Base-by-base conservation (phyloP, 108 stramenopile species). In the Skeletonema grethae region DNA sequence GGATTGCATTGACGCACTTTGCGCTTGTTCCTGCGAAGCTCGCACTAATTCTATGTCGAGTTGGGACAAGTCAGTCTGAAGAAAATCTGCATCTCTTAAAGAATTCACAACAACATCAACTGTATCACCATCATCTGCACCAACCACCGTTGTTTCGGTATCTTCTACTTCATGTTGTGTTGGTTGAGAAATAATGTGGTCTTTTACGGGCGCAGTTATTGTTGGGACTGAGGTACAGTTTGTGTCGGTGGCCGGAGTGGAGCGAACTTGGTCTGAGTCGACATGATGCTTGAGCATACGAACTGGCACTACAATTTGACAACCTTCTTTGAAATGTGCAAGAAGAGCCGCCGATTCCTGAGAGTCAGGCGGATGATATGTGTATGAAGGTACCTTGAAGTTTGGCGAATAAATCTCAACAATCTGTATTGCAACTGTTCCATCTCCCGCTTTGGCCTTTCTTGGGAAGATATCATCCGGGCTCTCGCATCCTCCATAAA, bases 221-320 rank as follows among this genome's bases (percentile, higher is more conserved):
- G 1, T 45, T 16, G 45, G n/a, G 2, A 2, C 45, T n/a, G n/a
- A n/a, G 7, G n/a, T 15, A 7, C 5, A 35, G 7, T 7, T 39
- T 31, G 31, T 31, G 31, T 31, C 31, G 43, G 4, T 13, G 18
- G 32, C 5, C 22, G 63, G 55, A 18, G 31, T 38, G 2, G 28
- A 29, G n/a, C 60, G 34, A 0, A 73, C 24, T 32, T 55, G 25
- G 38, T 63, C 25, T 28, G 61, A 76, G 22, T 43, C 9, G 34
- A 70, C 25, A 18, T 77, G 76, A 7, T 77, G 55, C 64, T 77
- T 77, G 18, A 77, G 31, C 70, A 77, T 77, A 24, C 9, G 15
- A 34, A 72, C n/a, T 28, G 76, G 76, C 0, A 77, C 32, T 0
- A 77, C 63, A 24, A 77, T 36, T 2, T 4, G n/a, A 11, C 32